phyloP scores from a whole-genome alignment of 257 asterid species.

The Petrea volubilis region DNA sequence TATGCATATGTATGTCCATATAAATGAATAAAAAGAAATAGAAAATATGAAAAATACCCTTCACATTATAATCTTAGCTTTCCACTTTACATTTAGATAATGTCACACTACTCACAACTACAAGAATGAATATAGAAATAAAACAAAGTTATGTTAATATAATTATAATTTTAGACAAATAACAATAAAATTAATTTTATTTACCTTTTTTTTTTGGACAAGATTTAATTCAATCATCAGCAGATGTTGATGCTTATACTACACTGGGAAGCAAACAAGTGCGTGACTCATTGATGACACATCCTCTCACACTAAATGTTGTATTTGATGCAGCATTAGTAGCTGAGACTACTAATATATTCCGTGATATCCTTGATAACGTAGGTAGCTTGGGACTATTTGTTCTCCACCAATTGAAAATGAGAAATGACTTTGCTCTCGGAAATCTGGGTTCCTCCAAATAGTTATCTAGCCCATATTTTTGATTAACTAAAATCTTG shows the following conservation, averaged over 20 bases:
- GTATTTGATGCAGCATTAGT: not conserved
- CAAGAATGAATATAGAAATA: not conserved
- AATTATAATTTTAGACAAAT: not conserved
- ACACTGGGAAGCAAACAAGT: not conserved
- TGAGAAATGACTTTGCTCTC: not conserved
- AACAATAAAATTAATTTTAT: not conserved
- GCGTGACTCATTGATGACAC: no score
- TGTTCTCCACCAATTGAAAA: not conserved
- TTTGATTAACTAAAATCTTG: no score
- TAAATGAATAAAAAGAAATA: no score
- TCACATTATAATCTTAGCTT: no score
- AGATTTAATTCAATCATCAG: not conserved
- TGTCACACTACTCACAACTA: not conserved
- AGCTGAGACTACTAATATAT: not conserved
- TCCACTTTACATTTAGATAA: not conserved
- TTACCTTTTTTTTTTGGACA: not conserved
- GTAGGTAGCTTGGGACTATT: not conserved
- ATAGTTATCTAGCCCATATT: not conserved
- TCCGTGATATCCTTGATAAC: not conserved
- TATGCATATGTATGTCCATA: no score
- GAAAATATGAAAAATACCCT: no score
- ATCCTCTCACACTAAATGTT: no score
- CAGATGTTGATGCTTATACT: not conserved
- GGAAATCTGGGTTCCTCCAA: not conserved
- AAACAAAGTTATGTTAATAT: not conserved